Evolutionary conservation across 345 rosid species (phyloP), one percentile per base, ranked within the genome.

Genomic region (Linum lewisii): DNA sequence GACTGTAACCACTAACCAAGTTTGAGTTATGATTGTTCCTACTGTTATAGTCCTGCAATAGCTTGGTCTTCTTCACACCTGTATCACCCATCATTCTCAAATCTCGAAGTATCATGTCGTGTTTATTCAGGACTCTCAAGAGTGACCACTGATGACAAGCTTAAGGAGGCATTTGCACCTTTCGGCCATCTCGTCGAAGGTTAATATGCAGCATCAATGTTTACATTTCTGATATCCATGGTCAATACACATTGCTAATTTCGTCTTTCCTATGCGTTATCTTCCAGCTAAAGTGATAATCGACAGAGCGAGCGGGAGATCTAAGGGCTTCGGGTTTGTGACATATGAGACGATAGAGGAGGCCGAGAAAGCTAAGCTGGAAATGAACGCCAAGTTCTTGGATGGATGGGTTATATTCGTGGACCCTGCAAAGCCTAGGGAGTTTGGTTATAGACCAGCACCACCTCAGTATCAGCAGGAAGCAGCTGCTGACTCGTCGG

Each of bases 361-460:
- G 65, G 98, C 98, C 22, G 96, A 84, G 73, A 84, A 83, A 59
- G 96, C 98, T 18, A 86, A 75, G 58, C 84, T 84, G 74, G 83
- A 72, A 24, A 82, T 86, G 98, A 92, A 92, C 64, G 95, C 95
- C 14, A 86, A 84, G 74, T 84, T 73, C 65, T 74, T 92, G 67
- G 95, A 92, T 26, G 98, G 98, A 54, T 92, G 98, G 98, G 96
- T 86, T 16, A 86, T 92, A 32, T 92, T 92, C 61, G 90, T 92
- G 8, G 95, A 92, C 66, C 96, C 96, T 61, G 95, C 96, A 19
- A 86, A 69, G 69, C 93, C 88, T 50, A 78, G 86, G 73, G 88
- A 81, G 75, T 65, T 60, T 29, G 34, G 34, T 3, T 29, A 4
- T 14, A 70, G 84, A 72, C 78, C 73, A 25, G 77, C 73, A 25